Evolutionary conservation across 345 rosid genomes (phyloP).

Genomic region (Excoecaria cochinchinensis): DNA sequence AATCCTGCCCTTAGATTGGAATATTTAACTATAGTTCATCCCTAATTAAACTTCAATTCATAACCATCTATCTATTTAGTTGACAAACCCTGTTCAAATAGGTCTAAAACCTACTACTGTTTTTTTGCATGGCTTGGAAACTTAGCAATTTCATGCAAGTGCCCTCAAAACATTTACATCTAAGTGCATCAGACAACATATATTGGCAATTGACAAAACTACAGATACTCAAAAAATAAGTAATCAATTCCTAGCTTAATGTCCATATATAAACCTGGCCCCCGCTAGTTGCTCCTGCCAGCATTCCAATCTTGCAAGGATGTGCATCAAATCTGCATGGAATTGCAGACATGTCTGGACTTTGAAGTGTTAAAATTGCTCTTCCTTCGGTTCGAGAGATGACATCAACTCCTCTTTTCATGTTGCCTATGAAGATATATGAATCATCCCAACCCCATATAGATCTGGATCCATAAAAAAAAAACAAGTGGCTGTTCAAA

Average conservation of each 20-base stretch:
- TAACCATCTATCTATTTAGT: too few relatives aligned
- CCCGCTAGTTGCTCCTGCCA: slow-evolving; percentile 69
- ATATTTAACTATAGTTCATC: too few relatives aligned
- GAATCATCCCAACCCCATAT: slow-evolving; percentile 97
- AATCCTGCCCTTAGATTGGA: too few relatives aligned
- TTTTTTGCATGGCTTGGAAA: too few relatives aligned
- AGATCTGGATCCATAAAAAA: slow-evolving; percentile 42
- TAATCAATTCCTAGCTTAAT: slow-evolving; percentile 14
- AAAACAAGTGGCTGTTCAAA: background rate
- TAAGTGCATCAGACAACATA: too few relatives aligned
- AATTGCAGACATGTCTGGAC: slow-evolving; percentile 52
- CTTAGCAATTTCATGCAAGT: too few relatives aligned
- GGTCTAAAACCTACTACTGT: too few relatives aligned
- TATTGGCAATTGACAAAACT: too few relatives aligned
- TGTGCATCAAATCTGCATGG: slow-evolving; percentile 72
- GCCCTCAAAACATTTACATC: too few relatives aligned
- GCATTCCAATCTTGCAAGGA: slow-evolving; percentile 58
- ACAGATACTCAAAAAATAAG: background rate
- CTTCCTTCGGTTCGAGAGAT: slow-evolving; percentile 39
- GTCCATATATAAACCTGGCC: slow-evolving; percentile 81
- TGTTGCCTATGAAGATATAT: slow-evolving; percentile 55
- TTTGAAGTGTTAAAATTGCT: slow-evolving; percentile 40
- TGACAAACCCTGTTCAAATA: too few relatives aligned
- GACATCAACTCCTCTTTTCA: slow-evolving; percentile 62
- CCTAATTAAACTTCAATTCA: too few relatives aligned